These are phyloP conservation scores for Leccinum pellstonianum DNA, from an alignment of 768 basidiomycete genomes.

Conservation along the genomic window DNA sequence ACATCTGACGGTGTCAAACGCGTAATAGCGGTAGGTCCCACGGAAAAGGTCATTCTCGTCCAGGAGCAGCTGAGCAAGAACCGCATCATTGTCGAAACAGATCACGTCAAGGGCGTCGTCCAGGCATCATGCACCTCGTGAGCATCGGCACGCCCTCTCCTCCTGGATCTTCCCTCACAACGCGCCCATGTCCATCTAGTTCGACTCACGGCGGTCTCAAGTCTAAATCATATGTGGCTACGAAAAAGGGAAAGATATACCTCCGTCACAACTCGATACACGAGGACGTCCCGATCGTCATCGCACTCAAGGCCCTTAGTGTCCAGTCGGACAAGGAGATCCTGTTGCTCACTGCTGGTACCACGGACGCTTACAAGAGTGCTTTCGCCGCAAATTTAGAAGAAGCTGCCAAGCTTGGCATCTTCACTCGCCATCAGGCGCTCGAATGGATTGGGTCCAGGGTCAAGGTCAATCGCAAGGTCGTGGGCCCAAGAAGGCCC, in stretches of 20 bases:
- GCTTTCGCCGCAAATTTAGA: slow-evolving; percentile 91
- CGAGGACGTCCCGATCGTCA: slow-evolving; percentile 94
- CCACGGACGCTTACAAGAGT: slow-evolving; percentile 81
- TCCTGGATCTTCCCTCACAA: slow-evolving; percentile 8
- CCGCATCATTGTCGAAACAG: slow-evolving; percentile 96
- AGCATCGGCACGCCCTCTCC: slow-evolving; percentile 32
- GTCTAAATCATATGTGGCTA: slow-evolving; percentile 96
- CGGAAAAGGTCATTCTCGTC: slow-evolving; percentile 98
- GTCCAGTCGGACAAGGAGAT: slow-evolving; percentile 98
- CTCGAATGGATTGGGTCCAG: slow-evolving; percentile 93
- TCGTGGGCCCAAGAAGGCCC: slow-evolving; percentile 79
- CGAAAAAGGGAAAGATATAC: slow-evolving; percentile 93
- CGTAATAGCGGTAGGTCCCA: slow-evolving; percentile 29
- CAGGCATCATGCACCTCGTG: slow-evolving; percentile 97
- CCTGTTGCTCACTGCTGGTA: slow-evolving; percentile 88
- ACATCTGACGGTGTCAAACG: too few relatives aligned
- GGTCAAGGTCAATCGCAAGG: slow-evolving; percentile 82
- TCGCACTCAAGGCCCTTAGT: slow-evolving; percentile 95
- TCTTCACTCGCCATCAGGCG: slow-evolving; percentile 92
- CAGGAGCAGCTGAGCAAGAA: slow-evolving; percentile 99
- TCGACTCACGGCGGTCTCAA: slow-evolving; percentile 84
- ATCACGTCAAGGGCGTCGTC: slow-evolving; percentile 83
- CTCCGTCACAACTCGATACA: slow-evolving; percentile 97
- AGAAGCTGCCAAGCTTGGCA: slow-evolving; percentile 86
- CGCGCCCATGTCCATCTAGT: slow-evolving; percentile 36